phyloP scores from a whole-genome alignment of 2,329 filamentous ascomycete species.

The Aspergillus ochraceoroseus region DNA sequence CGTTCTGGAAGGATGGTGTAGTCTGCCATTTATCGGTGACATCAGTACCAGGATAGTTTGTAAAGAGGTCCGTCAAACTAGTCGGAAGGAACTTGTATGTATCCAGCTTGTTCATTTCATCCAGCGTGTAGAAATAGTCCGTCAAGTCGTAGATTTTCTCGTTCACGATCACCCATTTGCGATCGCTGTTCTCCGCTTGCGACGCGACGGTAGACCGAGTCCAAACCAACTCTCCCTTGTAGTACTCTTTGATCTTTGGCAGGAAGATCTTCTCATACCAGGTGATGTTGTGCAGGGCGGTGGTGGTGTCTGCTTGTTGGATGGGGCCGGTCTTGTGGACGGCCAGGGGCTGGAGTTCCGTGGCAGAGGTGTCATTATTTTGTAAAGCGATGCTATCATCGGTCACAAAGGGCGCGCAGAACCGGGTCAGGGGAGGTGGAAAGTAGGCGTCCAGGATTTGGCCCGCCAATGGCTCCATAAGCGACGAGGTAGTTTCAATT shows the following conservation, averaged over 20 bases:
- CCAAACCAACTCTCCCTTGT: slow-evolving; percentile 81
- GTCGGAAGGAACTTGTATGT: slow-evolving; percentile 68
- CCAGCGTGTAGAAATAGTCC: slow-evolving; percentile 78
- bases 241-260: slow-evolving; percentile 76
- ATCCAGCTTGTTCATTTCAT: slow-evolving; percentile 51
- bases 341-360: slow-evolving; percentile 49
- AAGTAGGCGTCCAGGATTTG: slow-evolving; percentile 81
- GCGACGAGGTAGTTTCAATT: slow-evolving; percentile 54
- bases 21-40: slow-evolving; percentile 63
- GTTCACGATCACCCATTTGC: slow-evolving; percentile 75
- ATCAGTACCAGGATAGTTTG: slow-evolving; percentile 72
- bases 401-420: slow-evolving; percentile 69
- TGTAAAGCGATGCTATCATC: slow-evolving; percentile 47
- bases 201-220: slow-evolving; percentile 54
- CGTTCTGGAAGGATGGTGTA: slow-evolving; percentile 55
- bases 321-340: slow-evolving; percentile 66
- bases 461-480: slow-evolving; percentile 76
- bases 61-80: slow-evolving; percentile 62
- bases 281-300: slow-evolving; percentile 55
- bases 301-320: slow-evolving; percentile 52
- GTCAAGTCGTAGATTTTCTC: slow-evolving; percentile 80
- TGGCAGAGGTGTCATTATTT: slow-evolving; percentile 62
- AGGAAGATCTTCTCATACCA: slow-evolving; percentile 77
- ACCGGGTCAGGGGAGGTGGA: slow-evolving; percentile 65
- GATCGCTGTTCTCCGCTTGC: slow-evolving; percentile 62